Evolutionary conservation across 202 grass and related monocot species (phyloP).

Genomic region (Musa balbisiana): DNA sequence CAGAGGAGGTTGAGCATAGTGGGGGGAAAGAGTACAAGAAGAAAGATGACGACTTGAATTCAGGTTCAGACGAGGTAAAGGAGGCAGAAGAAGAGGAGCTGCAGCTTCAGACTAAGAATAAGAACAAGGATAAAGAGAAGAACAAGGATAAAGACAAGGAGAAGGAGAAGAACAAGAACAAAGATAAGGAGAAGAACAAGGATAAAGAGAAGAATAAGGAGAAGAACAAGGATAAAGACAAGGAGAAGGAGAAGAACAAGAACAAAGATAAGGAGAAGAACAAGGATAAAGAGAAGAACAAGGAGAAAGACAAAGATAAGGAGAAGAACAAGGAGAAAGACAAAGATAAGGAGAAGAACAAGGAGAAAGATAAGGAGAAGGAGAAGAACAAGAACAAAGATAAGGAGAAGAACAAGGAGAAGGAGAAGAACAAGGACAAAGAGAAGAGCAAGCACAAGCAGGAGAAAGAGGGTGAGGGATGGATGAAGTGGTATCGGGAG

Average conservation of each 20-base stretch:
- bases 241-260: not conserved
- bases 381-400: not conserved
- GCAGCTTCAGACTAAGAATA: not conserved
- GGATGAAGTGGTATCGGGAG: constrained; percentile 33
- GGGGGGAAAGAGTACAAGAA: not conserved
- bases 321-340: not conserved
- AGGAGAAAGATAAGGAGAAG: not conserved
- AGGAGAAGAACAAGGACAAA: not conserved
- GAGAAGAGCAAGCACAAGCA: not conserved
- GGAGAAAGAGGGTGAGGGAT: constrained; percentile 9
- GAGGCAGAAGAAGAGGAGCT: not conserved
- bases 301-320: not conserved
- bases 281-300: not conserved
- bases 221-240: not conserved
- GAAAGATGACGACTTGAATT: constrained; percentile 8
- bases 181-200: not conserved
- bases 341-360: not conserved
- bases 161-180: not conserved
- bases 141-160: not conserved
- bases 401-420: not conserved
- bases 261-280: not conserved
- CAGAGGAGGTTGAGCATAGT: not conserved
- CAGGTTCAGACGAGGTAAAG: constrained; percentile 4
- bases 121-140: not conserved
- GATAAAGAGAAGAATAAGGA: not conserved